Conservation (phyloP, 257 asterid species). For the Solanum chiquidenum region DNA sequence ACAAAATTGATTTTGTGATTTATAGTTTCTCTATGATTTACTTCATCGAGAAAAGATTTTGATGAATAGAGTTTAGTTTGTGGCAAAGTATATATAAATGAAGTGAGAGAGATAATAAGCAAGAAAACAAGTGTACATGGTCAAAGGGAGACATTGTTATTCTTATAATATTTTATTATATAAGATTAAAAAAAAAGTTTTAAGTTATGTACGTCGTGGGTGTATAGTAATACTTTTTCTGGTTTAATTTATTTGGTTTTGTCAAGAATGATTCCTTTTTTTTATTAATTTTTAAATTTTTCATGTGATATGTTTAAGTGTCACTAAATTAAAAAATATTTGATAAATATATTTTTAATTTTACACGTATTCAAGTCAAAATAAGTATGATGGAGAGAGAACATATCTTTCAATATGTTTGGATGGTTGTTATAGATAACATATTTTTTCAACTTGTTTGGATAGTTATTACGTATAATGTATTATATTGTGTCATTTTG, state of each 20-base stretch:
- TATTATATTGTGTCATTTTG: too few species aligned
- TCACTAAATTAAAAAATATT: too few species aligned
- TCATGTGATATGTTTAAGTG: too few species aligned
- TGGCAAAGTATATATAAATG: not conserved
- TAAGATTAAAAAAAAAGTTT: not conserved
- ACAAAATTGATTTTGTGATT: not conserved
- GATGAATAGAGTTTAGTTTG: not conserved
- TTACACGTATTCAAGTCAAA: not conserved
- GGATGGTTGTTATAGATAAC: not conserved
- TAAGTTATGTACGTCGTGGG: too few species aligned
- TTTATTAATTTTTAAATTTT: too few species aligned
- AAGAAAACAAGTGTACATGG: not conserved
- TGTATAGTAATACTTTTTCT: not conserved
- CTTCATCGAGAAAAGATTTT: not conserved
- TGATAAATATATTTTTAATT: too few species aligned
- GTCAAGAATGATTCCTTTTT: rapidly evolving
- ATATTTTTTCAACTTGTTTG: too few species aligned
- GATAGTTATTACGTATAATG: not conserved
- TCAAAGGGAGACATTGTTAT: not conserved
- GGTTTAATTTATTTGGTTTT: not conserved
- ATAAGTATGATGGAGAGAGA: not conserved
- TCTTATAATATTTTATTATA: not conserved
- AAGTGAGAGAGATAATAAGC: not conserved
- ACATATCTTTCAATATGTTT: not conserved
- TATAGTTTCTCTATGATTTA: not conserved